Base-by-base conservation (phyloP, 306 rosid species). In the Vicia faba region DNA sequence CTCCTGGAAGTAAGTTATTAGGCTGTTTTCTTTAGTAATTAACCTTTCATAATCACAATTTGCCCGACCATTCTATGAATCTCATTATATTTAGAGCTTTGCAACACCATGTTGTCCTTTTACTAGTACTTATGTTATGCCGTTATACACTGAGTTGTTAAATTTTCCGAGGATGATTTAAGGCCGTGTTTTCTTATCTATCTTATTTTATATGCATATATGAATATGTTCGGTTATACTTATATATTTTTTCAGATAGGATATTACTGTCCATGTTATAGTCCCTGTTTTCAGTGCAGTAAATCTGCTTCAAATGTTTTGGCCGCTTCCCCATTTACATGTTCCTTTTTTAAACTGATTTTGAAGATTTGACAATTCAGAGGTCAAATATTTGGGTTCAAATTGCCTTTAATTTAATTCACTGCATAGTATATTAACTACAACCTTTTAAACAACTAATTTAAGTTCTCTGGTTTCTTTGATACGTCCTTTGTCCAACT, bases 341-440 rank as follows among this genome's bases (percentile, higher is more conserved):
- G 44, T 29, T 58, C 45, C 38, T 46, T 70, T 33, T 13, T 58
- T 59, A 25, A 44, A 59, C 13, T 43, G 40, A 33, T 15, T 18
- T 46, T 44, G n/a, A 44, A 41, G 58, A 19, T 39, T 16, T 15
- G 23, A 11, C 36, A 58, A 58, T 70, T 4, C 41, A 38, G 11
- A 38, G 41, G 3, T 38, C 41, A 38, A 38, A 38, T 10, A 2
- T 7, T 36, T 38, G 2, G 11, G 11, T 38, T 38, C 11, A 38
- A 38, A 38, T 38, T 1, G 12, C 41, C 41, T 38, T 38, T 38
- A 38, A 8, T 38, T 38, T 7, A 36, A 36, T n/a, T 10, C 41
- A 38, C 41, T 2, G 12, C 43, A 39, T 39, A 39, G 0, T 39
- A 39, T 39, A 39, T 39, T 39, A 10, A 39, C 43, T 39, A 9